Conservation (phyloP, 805 yeast species). For the Lachancea kluyveri region DNA sequence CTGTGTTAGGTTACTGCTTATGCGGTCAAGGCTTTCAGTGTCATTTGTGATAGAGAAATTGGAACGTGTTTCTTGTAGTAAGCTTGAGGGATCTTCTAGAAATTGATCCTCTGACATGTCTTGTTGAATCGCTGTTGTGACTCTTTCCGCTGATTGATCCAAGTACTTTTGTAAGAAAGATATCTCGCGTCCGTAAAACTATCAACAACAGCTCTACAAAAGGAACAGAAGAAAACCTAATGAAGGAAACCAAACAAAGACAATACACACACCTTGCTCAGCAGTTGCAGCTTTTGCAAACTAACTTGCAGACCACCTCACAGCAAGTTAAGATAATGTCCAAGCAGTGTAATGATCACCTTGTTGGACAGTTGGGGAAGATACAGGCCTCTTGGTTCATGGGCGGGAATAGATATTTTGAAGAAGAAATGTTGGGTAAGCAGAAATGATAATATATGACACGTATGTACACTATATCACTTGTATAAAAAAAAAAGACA, state of each 20-base stretch:
- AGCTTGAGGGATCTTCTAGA: constrained; percentile 19
- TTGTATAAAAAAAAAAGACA: too few species aligned
- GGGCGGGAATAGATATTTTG: constrained; percentile 25
- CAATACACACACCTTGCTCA: constrained; percentile 29
- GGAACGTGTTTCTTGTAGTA: constrained; percentile 20
- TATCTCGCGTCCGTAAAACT: too few species aligned
- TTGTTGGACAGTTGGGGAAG: constrained; percentile 29
- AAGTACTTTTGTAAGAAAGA: not conserved
- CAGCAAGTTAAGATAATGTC: constrained; percentile 26
- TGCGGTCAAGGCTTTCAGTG: constrained; percentile 3
- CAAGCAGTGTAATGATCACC: constrained; percentile 25
- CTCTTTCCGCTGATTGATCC: not conserved
- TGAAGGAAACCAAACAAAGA: constrained; percentile 24
- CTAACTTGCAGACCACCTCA: constrained; percentile 23
- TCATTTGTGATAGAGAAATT: constrained; percentile 19
- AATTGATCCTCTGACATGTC: constrained; percentile 12
- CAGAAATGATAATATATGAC: constrained; percentile 6
- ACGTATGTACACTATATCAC: too few species aligned
- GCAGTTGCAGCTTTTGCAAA: constrained; percentile 22
- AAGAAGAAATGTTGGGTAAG: constrained; percentile 21
- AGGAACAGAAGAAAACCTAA: constrained; percentile 2
- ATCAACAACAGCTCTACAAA: not conserved
- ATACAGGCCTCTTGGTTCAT: constrained; percentile 29
- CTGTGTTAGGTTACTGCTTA: constrained; percentile 3
- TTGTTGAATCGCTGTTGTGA: constrained; percentile 1